Percentiles rank a stretch among this genome's conserved stretches.
Conservation (phyloP, 2,329 filamentous ascomycete species). For the Epichloe hybrida region DNA sequence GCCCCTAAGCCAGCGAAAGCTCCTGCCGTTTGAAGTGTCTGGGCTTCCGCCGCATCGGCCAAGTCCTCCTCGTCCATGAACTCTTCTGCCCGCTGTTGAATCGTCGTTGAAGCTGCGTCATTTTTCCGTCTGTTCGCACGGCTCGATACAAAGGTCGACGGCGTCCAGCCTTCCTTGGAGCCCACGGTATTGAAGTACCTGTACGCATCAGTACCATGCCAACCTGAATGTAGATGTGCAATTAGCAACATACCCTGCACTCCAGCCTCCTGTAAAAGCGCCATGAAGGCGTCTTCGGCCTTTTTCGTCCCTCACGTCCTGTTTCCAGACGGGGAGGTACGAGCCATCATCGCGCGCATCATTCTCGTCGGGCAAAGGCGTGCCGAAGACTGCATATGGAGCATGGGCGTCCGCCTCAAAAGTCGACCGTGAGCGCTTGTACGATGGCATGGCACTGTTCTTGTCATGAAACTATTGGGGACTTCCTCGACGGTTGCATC, state of each 20-base stretch:
- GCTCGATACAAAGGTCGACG: conserved; percentile 83
- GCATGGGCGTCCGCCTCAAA: conserved; percentile 67
- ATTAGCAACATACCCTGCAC: conserved; percentile 62
- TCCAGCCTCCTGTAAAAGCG: conserved; percentile 92
- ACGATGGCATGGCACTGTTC: conserved; percentile 48
- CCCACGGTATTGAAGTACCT: conserved; percentile 97
- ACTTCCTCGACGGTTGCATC: not conserved
- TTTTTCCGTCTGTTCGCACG: conserved; percentile 64
- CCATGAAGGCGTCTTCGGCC: conserved; percentile 86
- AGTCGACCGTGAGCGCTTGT: conserved; percentile 64
- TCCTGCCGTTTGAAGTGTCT: conserved; percentile 57
- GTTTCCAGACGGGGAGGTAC: conserved; percentile 94
- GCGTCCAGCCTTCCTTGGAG: conserved; percentile 96
- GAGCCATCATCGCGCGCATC: conserved; percentile 77
- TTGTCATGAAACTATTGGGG: conserved; percentile 1
- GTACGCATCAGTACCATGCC: not conserved
- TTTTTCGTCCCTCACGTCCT: conserved; percentile 87
- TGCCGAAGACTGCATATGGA: conserved; percentile 70
- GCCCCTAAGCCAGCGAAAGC: conserved; percentile 66
- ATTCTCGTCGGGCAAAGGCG: conserved; percentile 68
- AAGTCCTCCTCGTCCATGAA: conserved; percentile 98
- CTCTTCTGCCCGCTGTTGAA: conserved; percentile 62
- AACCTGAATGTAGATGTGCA: not conserved
- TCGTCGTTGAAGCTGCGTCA: conserved; percentile 26
- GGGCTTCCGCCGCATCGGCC: conserved; percentile 68